A percentile compares a stretch with the other conserved stretches of the same genome.
phyloP scores from a whole-genome alignment of 495 filamentous ascomycete species.

The Penicillium arizonense region DNA sequence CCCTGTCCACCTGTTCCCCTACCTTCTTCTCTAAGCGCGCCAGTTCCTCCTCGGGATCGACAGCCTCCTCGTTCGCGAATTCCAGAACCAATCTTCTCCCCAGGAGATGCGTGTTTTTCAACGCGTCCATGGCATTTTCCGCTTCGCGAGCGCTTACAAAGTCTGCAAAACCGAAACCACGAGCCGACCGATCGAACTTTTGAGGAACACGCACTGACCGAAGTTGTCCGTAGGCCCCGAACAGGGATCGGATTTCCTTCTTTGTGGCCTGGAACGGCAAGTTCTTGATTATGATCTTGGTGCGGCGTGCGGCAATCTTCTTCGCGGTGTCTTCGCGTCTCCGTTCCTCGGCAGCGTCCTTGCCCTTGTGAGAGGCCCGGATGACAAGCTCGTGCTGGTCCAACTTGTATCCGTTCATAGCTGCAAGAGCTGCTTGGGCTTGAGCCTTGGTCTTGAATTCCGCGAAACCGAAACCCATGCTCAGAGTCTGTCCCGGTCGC shows the following conservation, averaged over 20 bases:
- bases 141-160: slow-evolving; percentile 92
- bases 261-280: slow-evolving; percentile 93
- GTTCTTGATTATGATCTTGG: slow-evolving; percentile 98
- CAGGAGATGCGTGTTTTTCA: slow-evolving; percentile 90
- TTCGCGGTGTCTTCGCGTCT: slow-evolving; percentile 77
- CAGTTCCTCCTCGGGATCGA: slow-evolving; percentile 94
- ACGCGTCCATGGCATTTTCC: slow-evolving; percentile 84
- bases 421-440: slow-evolving; percentile 72
- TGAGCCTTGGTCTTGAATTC: slow-evolving; percentile 78
- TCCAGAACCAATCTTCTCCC: slow-evolving; percentile 86
- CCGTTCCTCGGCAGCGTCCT: slow-evolving; percentile 82
- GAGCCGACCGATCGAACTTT: slow-evolving; percentile 82
- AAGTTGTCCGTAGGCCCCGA: slow-evolving; percentile 87
- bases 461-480: slow-evolving; percentile 95
- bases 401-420: slow-evolving; percentile 84
- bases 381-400: slow-evolving; percentile 83
- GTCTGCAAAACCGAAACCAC: slow-evolving; percentile 96
- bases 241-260: slow-evolving; percentile 82
- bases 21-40: slow-evolving; percentile 95
- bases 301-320: slow-evolving; percentile 67
- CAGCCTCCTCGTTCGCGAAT: slow-evolving; percentile 79
- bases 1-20: slow-evolving; percentile 79
- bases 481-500: slow-evolving; percentile 75
- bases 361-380: slow-evolving; percentile 77
- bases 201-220: slow-evolving; percentile 90